phyloP scores from a whole-genome alignment of 768 basidiomycete species.

The Leucosporidium scottii region DNA sequence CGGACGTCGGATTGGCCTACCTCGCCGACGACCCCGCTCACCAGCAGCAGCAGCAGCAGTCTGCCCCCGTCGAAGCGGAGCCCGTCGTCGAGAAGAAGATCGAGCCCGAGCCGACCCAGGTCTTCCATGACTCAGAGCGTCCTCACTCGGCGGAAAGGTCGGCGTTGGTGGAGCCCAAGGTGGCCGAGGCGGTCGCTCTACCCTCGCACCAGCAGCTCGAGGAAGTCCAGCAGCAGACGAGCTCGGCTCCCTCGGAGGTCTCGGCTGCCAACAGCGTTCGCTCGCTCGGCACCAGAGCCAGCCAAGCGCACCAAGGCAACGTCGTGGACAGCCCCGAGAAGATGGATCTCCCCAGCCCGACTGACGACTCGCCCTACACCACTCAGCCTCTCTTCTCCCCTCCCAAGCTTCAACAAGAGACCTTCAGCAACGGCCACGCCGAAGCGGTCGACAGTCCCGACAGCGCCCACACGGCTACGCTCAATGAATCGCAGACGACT shows the following conservation, averaged over 20 bases:
- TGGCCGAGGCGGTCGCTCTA: no score
- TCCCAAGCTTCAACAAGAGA: not conserved
- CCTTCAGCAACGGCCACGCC: not conserved
- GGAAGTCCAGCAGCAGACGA: not conserved
- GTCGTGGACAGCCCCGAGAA: conserved; percentile 19
- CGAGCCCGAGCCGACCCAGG: no score
- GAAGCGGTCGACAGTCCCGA: not conserved
- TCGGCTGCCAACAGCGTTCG: not conserved
- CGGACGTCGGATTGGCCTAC: no score
- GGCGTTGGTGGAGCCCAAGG: no score
- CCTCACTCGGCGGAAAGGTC: no score
- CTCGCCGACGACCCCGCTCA: no score
- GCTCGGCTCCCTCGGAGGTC: not conserved
- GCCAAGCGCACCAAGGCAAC: conserved; percentile 10
- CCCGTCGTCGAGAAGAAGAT: no score
- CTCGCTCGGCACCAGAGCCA: not conserved
- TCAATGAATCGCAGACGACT: no score
- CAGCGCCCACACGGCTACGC: not conserved
- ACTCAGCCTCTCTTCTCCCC: conserved; percentile 15
- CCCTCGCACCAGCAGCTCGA: not conserved
- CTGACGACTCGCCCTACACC: not conserved
- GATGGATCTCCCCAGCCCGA: not conserved
- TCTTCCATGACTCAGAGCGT: no score
- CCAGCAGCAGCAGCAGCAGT: no score
- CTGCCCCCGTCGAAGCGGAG: no score